phyloP scores from a whole-genome alignment of 129 eudicot species.

The Glebionis coronaria region DNA sequence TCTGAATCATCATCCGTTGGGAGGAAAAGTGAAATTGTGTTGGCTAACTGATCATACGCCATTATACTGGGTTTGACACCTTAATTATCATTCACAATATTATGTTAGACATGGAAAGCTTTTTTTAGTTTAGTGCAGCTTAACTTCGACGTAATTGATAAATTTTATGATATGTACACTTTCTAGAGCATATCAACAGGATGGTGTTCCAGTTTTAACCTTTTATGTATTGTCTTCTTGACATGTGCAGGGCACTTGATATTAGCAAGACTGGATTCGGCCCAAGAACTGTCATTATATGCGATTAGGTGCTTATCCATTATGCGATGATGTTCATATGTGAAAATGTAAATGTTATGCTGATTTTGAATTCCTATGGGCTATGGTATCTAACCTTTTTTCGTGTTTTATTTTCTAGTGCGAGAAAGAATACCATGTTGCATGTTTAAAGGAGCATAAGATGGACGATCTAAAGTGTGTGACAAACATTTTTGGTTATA shows the following conservation, averaged over 20 bases:
- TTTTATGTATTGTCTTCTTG: slow-evolving; percentile 16
- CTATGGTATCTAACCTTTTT: slow-evolving; percentile 9
- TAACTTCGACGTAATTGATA: no score
- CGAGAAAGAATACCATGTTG: slow-evolving; percentile 88
- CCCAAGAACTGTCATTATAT: slow-evolving; percentile 70
- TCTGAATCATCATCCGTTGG: background rate
- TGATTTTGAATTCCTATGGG: slow-evolving; percentile 6
- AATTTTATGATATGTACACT: no score
- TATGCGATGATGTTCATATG: background rate
- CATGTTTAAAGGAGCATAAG: slow-evolving; percentile 66
- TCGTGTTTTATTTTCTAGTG: slow-evolving; percentile 45
- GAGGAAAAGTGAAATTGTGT: no score
- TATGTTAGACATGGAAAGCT: no score
- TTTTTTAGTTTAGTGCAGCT: no score
- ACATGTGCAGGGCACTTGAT: slow-evolving; percentile 58
- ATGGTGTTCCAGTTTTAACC: background rate
- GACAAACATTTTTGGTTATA: background rate
- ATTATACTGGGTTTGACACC: no score
- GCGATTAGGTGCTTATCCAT: slow-evolving; percentile 70
- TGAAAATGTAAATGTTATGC: background rate
- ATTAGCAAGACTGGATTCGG: slow-evolving; percentile 59
- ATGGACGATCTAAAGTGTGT: slow-evolving; percentile 60
- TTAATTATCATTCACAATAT: no score
- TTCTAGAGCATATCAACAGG: background rate
- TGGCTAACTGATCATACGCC: no score